These are phyloP conservation scores for Talaromyces sp. DNA, from an alignment of 2,329 filamentous ascomycete genomes.

Conservation along the genomic window DNA sequence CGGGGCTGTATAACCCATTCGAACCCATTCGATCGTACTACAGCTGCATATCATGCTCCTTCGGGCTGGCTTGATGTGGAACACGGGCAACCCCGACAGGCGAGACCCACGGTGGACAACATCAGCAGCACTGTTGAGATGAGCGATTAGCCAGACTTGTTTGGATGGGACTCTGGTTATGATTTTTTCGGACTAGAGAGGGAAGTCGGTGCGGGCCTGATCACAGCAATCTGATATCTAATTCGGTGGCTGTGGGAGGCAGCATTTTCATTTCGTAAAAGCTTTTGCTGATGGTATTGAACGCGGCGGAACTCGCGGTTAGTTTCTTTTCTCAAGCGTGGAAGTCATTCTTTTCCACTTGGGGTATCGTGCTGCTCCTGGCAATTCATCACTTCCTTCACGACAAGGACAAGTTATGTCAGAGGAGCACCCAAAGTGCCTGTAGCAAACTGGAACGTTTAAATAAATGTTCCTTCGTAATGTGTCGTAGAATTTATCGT, in stretches of 20 bases:
- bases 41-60: neutral
- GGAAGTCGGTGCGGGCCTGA: neutral
- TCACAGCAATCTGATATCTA: neutral
- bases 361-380: neutral
- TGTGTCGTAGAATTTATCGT: neutral
- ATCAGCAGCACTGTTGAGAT: neutral
- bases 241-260: neutral
- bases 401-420: neutral
- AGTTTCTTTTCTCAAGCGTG: neutral
- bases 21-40: neutral
- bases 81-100: neutral
- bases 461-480: neutral
- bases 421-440: neutral
- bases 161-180: neutral
- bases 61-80: neutral
- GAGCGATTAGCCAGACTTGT: neutral
- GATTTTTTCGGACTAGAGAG: neutral
- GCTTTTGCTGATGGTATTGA: neutral
- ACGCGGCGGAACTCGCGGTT: neutral
- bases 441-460: neutral
- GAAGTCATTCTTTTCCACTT: neutral
- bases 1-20: neutral
- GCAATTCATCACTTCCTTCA: neutral
- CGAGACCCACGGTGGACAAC: neutral
- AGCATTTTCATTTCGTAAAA: conserved; percentile 1